Evolutionary conservation across 2,329 filamentous ascomycete species (phyloP).

Genomic region (Penicillium sumatraense): DNA sequence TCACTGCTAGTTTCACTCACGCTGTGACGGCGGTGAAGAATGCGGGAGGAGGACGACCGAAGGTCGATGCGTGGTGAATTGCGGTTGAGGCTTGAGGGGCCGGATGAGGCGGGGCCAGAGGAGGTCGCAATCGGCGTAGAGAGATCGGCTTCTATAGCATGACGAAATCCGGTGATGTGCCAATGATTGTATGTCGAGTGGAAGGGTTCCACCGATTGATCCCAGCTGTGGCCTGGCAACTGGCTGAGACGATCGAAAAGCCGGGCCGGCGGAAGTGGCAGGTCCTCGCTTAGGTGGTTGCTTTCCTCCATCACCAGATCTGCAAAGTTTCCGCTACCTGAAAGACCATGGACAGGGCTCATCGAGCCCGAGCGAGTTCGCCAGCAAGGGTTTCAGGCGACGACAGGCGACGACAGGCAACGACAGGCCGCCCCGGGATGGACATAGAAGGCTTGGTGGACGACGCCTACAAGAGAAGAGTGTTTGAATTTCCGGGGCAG

Average conservation of each 20-base stretch:
- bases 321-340: neutral
- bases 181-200: conserved; percentile 83
- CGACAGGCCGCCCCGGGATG: neutral
- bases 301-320: conserved; percentile 38
- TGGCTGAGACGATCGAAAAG: conserved; percentile 75
- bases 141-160: conserved; percentile 56
- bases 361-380: neutral
- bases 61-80: conserved; percentile 49
- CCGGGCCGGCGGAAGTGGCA: conserved; percentile 64
- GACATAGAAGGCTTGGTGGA: neutral
- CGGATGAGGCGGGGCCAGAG: conserved; percentile 35
- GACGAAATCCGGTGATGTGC: conserved; percentile 68
- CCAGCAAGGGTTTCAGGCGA: conserved; percentile 1
- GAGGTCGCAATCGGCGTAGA: conserved; percentile 53
- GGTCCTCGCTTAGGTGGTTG: conserved; percentile 50
- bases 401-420: neutral
- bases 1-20: conserved; percentile 56
- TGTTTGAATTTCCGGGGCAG: neutral
- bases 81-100: conserved; percentile 48
- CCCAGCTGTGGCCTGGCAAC: conserved; percentile 76
- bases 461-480: neutral
- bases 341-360: conserved; percentile 27
- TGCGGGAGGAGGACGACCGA: conserved; percentile 45
- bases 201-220: conserved; percentile 60
- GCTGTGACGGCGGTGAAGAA: conserved; percentile 54